Base-by-base conservation (phyloP, 805 yeast genomes). In the Debaryomyces prosopidis region DNA sequence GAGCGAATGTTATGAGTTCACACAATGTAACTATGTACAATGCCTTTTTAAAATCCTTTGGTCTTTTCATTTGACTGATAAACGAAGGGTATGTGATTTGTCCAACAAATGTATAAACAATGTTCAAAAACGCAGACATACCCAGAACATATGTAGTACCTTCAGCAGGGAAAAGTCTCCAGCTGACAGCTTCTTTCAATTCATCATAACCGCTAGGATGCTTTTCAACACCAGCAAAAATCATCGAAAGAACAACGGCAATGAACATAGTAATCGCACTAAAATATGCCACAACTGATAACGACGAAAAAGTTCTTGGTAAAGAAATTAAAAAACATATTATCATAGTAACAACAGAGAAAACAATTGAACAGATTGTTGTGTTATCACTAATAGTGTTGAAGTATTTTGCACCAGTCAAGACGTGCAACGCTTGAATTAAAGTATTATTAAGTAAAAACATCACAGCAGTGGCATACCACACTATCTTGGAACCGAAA, bases 51-150 rank as follows among this genome's bases (percentile, higher is more conserved):
- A 81, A 81, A 42, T 81, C 85, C 38, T 64, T 63, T 23, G 85
- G 86, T 42, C 69, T 65, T 50, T 68, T 71, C 86, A 81, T 81
- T 53, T 81, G 82, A 10, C 80, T 68, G 46, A 81, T 81, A 60
- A 81, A 81, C 16, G 84, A 79, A 1, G 85, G 85, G 50, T 80
- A 81, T 4, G 82, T 77, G 59, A 81, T 77, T 59, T 81, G 86
- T 3, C 86, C 86, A 17, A 80, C 85, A 63, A 81, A 80, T 1
- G 85, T 80, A 59, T 80, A 81, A 18, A 79, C 80, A 52, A 81
- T 81, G 62, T 81, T 81, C 53, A 81, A 66, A 49, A 76, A 68
- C 0, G 85, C 85, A 33, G 71, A 59, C 84, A 81, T 79, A 1
- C 70, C 84, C 15, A 58, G 54, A 6, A 79, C 84, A 51, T 68